These are phyloP conservation scores for Castanea mollissima DNA, from an alignment of 306 rosid genomes.

Conservation along the genomic window DNA sequence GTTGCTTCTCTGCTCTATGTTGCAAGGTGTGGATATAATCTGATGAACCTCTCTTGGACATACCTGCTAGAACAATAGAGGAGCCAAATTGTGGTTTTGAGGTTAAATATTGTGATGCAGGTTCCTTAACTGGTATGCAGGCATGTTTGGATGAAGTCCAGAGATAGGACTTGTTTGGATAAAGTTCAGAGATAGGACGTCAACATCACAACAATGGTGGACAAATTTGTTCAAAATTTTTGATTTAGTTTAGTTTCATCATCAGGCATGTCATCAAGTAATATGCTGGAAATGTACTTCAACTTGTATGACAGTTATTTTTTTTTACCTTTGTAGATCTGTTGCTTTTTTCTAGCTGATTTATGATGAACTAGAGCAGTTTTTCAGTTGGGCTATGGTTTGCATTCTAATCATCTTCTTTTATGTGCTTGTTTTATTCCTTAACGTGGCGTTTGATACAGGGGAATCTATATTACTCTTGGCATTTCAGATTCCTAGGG, in stretches of 20 bases:
- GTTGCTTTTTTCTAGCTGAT: neutral
- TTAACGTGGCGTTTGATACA: neutral
- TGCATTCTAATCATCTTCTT: neutral
- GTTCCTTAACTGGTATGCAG: slow-evolving; percentile 9
- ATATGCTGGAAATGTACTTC: neutral
- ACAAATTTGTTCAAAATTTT: neutral
- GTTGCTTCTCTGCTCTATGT: slow-evolving; percentile 9
- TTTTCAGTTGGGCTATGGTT: neutral
- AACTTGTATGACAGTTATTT: neutral
- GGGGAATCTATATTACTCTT: too few species aligned
- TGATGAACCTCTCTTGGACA: slow-evolving; percentile 20
- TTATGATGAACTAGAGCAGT: neutral
- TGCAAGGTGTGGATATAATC: slow-evolving; percentile 22
- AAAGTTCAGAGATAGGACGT: neutral
- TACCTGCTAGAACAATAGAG: slow-evolving; percentile 5
- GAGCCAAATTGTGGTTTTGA: neutral
- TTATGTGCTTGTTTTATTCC: neutral
- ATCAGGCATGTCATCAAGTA: neutral
- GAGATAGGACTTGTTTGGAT: neutral
- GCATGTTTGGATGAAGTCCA: neutral
- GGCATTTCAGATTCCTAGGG: too few species aligned
- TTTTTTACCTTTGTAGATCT: neutral
- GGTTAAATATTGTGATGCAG: slow-evolving; percentile 19
- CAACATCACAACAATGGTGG: neutral
- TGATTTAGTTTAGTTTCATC: neutral